Evolutionary conservation across 306 rosid genomes (phyloP), one percentile per base, ranked within the genome.

Genomic region (Myrica gale): DNA sequence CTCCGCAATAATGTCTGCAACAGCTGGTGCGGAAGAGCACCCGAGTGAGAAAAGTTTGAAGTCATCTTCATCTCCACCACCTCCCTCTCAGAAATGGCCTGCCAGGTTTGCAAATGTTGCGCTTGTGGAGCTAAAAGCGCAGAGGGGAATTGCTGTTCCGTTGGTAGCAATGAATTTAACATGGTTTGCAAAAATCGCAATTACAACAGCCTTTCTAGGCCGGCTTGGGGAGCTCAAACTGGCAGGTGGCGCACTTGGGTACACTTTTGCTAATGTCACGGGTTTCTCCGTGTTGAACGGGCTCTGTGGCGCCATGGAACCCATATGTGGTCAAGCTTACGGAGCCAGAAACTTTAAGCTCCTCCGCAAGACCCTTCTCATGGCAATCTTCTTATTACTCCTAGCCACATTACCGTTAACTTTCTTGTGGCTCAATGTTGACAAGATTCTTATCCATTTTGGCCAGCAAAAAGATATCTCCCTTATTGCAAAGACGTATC

Each of bases 241-340:
- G 54, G 97, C 98, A 1, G 97, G 96, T 0, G 97, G 95, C 0
- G 71, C 92, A 0, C 96, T 95, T 0, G 98, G 97, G 19, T 85
- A 89, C 73, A 92, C 97, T n/a, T 95, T 95, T 17, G 96, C 97
- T 1, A 95, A 95, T 57, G 97, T 95, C 76, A 95, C 97, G 0
- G 97, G 97, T 44, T 95, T 92, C 82, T 89, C 98, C 19, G 85
- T 95, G 74, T 80, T 92, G 84, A 95, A 78, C 19, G 98, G 98
- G 41, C 92, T 95, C 0, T 89, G 84, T 26, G 84, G 82, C 20
- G 92, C 97, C 81, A 95, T 95, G 96, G 98, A 95, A 73, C 89
- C 97, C n/a, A 87, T 95, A 11, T 92, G 96, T 26, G 98, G 98
- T 60, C 98, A 95, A 79, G 98, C 98, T 74, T 86, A 76, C 66